Percentiles rank a stretch among this genome's conserved stretches.
Evolutionary conservation across 768 basidiomycete genomes (phyloP).

Genomic region (Phaeolepiota aurea): DNA sequence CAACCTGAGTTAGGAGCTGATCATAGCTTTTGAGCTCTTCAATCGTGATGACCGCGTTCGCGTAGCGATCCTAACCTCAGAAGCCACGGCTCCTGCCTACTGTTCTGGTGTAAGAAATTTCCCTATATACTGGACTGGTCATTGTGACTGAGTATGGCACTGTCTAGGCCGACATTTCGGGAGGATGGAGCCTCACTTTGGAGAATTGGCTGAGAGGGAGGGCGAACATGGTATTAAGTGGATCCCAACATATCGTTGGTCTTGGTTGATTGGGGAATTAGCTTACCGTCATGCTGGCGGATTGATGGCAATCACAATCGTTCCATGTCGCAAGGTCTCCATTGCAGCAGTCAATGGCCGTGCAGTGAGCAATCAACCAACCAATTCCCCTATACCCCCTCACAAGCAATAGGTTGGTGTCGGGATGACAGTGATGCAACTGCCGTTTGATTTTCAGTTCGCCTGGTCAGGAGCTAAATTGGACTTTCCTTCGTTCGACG

Average conservation of each 20-base stretch:
- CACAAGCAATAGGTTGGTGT: conserved; percentile 28
- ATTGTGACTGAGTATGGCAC: neutral
- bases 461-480: conserved; percentile 43
- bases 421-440: conserved; percentile 40
- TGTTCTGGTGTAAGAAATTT: conserved; percentile 40
- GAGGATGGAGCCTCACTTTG: conserved; percentile 37
- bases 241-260: too few species aligned
- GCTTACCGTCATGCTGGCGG: conserved; percentile 46
- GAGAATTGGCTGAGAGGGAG: conserved; percentile 31
- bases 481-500: conserved; percentile 42
- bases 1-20: conserved; percentile 26
- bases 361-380: conserved; percentile 21
- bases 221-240: conserved; percentile 38
- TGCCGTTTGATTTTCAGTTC: conserved; percentile 46
- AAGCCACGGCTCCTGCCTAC: conserved; percentile 40
- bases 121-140: neutral
- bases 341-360: conserved; percentile 44
- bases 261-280: conserved; percentile 7
- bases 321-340: conserved; percentile 47
- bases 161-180: conserved; percentile 38
- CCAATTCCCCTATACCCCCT: neutral
- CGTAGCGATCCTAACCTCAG: conserved; percentile 43
- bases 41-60: conserved; percentile 47
- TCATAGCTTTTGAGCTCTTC: conserved; percentile 33
- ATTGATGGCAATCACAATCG: conserved; percentile 33